Conservation (phyloP, 441 rosid genomes). For the Syzygium malaccense region DNA sequence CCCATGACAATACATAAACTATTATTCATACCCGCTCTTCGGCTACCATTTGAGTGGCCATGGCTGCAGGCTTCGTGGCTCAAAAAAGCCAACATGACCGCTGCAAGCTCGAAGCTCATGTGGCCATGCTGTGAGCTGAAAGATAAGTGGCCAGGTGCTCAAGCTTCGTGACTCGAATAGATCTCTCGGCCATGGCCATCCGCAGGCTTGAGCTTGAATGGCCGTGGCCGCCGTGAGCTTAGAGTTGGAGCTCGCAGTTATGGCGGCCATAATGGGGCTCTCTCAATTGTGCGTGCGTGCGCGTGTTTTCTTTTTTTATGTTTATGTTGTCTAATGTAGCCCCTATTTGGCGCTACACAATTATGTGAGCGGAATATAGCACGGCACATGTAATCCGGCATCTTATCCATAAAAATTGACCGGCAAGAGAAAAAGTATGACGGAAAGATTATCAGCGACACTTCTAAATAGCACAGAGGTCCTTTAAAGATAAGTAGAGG, state of each 20-base stretch:
- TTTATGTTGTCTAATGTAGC: not conserved
- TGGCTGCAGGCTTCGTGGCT: not conserved
- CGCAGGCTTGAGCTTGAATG: not conserved
- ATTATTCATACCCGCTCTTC: too few relatives aligned
- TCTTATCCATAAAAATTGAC: not conserved
- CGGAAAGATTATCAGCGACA: accelerated
- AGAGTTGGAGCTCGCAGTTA: not conserved
- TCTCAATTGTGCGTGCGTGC: not conserved
- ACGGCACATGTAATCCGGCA: too few relatives aligned
- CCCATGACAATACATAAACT: too few relatives aligned
- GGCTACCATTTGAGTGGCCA: too few relatives aligned
- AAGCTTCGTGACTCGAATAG: not conserved
- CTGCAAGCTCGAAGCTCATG: not conserved
- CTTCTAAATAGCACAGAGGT: not conserved
- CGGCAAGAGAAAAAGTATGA: not conserved
- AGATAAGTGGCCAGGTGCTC: not conserved
- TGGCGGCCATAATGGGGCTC: not conserved
- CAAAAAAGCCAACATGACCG: not conserved
- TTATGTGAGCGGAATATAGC: too few relatives aligned
- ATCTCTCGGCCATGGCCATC: not conserved
- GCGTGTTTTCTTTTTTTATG: not conserved
- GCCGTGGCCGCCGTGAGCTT: not conserved
- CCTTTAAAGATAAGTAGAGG: not conserved
- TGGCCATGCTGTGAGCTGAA: not conserved
- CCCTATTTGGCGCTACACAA: not conserved